phyloP scores from a whole-genome alignment of 257 asterid genomes.

The Ocimum tenuiflorum region DNA sequence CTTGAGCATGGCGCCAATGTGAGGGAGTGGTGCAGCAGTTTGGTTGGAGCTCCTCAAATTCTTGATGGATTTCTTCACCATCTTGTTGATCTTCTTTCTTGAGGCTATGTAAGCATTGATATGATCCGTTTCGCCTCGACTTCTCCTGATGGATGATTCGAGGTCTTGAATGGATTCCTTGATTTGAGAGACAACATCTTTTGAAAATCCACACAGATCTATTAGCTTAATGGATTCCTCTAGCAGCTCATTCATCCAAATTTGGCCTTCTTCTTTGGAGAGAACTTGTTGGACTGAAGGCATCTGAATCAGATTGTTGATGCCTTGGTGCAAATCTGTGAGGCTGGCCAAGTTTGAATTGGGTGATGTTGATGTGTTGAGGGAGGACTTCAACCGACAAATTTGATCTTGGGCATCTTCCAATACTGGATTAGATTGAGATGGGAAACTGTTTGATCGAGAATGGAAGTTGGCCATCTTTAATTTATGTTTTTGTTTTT shows the following conservation, averaged over 20 bases:
- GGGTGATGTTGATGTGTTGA: constrained; percentile 19
- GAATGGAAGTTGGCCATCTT: constrained; percentile 29
- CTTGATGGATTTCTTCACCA: constrained; percentile 20
- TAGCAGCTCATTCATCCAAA: constrained; percentile 25
- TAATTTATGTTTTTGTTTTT: not conserved
- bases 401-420: constrained; percentile 16
- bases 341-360: constrained; percentile 32
- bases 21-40: not conserved
- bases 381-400: constrained; percentile 29
- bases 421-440: constrained; percentile 35
- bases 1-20: constrained; percentile 1
- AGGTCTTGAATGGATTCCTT: constrained; percentile 34
- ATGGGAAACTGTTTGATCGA: constrained; percentile 40
- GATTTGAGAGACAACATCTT: constrained; percentile 21
- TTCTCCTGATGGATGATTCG: constrained; percentile 32
- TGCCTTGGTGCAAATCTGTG: constrained; percentile 24
- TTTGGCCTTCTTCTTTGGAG: constrained; percentile 3
- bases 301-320: constrained; percentile 28
- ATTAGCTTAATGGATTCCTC: constrained; percentile 31
- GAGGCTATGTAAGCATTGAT: constrained; percentile 17
- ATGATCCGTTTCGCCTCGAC: constrained; percentile 10
- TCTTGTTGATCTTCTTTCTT: constrained; percentile 27
- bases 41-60: constrained; percentile 17
- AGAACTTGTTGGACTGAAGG: constrained; percentile 31
- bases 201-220: constrained; percentile 28